Evolutionary conservation across 305 asterid species (phyloP).

Genomic region (Fraxinus nigra): DNA sequence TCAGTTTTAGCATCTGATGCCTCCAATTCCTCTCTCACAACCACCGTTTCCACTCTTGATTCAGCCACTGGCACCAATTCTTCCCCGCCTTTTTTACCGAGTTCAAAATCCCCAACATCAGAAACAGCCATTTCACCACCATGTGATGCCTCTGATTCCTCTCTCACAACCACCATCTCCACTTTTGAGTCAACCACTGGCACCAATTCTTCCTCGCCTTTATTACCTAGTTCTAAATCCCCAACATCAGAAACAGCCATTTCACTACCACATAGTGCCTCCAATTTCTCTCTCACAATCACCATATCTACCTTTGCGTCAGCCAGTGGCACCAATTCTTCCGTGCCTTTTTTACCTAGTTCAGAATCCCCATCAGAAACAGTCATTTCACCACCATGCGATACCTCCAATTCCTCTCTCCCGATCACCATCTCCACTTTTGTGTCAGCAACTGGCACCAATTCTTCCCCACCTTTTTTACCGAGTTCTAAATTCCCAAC

Average conservation of each 20-base stretch:
- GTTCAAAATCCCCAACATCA: constrained; percentile 18
- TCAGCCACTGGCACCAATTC: constrained; percentile 17
- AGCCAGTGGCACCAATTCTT: constrained; percentile 14
- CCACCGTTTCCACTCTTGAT: not conserved
- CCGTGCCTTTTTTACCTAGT: constrained; percentile 15
- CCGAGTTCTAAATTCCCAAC: constrained; percentile 20
- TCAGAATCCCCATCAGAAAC: constrained; percentile 20
- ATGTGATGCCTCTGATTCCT: constrained; percentile 19
- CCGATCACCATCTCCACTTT: not conserved
- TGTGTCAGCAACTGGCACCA: constrained; percentile 9
- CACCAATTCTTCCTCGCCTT: constrained; percentile 21
- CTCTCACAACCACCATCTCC: not conserved
- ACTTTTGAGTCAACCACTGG: constrained; percentile 5
- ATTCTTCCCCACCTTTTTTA: constrained; percentile 14
- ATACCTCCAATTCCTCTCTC: constrained; percentile 23
- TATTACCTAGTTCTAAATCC: constrained; percentile 14
- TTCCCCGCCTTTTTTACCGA: constrained; percentile 13
- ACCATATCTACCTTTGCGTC: constrained; percentile 9
- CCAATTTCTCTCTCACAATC: constrained; percentile 19
- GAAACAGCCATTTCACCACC: constrained; percentile 14
- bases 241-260: constrained; percentile 19
- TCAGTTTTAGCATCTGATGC: constrained; percentile 20
- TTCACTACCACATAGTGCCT: constrained; percentile 8
- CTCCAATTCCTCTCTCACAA: constrained; percentile 21
- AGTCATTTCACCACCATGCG: constrained; percentile 11